Percentiles rank a stretch among this genome's conserved stretches.
phyloP scores from a whole-genome alignment of 768 basidiomycete genomes.

The Termitomyces sp. region DNA sequence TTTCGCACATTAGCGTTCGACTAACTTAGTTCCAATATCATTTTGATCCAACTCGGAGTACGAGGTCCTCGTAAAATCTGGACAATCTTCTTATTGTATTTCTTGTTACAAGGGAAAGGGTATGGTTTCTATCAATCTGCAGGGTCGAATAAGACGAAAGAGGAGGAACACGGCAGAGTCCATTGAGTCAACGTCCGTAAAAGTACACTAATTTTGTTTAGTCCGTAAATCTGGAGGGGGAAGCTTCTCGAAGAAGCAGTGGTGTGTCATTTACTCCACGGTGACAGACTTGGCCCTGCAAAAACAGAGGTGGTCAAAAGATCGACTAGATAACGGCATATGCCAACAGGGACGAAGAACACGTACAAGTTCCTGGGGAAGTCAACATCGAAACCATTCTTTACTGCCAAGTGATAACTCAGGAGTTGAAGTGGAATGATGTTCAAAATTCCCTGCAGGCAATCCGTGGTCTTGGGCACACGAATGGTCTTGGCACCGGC shows the following conservation, averaged over 20 bases:
- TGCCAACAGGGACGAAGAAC: background rate
- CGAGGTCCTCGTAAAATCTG: no score
- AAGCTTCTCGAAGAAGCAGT: background rate
- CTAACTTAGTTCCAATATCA: no score
- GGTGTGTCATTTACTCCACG: conserved; percentile 44
- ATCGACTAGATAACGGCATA: background rate
- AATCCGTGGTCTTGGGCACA: conserved; percentile 92
- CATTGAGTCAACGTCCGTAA: conserved; percentile 14
- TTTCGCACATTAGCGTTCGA: no score
- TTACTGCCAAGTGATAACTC: conserved; percentile 93
- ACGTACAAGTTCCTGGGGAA: conserved; percentile 94
- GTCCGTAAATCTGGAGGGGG: conserved; percentile 7
- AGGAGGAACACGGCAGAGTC: background rate
- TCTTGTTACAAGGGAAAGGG: conserved; percentile 1
- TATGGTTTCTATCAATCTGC: conserved; percentile 1
- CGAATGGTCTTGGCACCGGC: conserved; percentile 81
- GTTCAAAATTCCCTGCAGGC: conserved; percentile 92
- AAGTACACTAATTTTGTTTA: conserved; percentile 23
- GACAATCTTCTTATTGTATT: no score
- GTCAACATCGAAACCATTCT: conserved; percentile 95
- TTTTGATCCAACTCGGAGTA: no score
- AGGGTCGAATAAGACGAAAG: background rate
- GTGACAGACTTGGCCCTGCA: conserved; percentile 73
- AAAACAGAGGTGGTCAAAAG: conserved; percentile 5
- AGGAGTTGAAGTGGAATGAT: conserved; percentile 94